A percentile compares a stretch with the other conserved stretches of the same genome.
Conservation (phyloP, 495 filamentous ascomycete species). For the Hyaloscypha hepaticicola region DNA sequence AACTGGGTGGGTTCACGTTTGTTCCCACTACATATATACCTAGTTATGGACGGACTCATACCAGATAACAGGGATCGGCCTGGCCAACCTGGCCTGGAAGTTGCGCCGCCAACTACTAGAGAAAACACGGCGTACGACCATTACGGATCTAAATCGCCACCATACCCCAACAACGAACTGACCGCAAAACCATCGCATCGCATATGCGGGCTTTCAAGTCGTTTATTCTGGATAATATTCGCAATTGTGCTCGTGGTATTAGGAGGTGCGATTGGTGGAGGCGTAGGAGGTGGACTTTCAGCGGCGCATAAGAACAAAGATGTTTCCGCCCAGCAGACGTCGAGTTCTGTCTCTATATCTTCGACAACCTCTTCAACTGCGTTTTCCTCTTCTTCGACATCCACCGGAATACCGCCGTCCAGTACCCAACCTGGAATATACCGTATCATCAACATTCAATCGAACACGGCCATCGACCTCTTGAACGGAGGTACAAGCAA, state of each 20-base stretch:
- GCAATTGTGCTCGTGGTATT: conserved; percentile 27
- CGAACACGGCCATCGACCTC: conserved; percentile 14
- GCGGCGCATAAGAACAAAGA: conserved; percentile 12
- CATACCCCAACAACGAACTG: neutral
- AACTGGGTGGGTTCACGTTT: too few species aligned
- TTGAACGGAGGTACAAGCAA: conserved; percentile 1
- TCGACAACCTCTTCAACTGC: conserved; percentile 6
- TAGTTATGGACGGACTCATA: too few species aligned
- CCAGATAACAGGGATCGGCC: too few species aligned
- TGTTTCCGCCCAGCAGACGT: neutral
- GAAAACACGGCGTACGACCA: too few species aligned
- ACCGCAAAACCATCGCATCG: neutral
- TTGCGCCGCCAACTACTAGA: too few species aligned
- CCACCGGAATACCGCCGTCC: conserved; percentile 6
- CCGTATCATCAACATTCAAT: conserved; percentile 14
- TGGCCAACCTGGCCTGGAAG: too few species aligned
- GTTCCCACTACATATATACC: too few species aligned
- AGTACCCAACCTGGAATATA: conserved; percentile 14
- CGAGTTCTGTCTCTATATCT: neutral
- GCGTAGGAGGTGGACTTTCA: conserved; percentile 28
- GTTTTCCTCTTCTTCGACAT: conserved; percentile 9
- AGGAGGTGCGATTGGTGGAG: conserved; percentile 32
- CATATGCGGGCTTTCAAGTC: conserved; percentile 31
- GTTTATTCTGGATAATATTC: conserved; percentile 30
- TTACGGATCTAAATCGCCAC: too few species aligned